Percentiles rank a stretch among this genome's conserved stretches.
Conservation (phyloP, 768 basidiomycete species). For the Omphalotus guepiniiformis region DNA sequence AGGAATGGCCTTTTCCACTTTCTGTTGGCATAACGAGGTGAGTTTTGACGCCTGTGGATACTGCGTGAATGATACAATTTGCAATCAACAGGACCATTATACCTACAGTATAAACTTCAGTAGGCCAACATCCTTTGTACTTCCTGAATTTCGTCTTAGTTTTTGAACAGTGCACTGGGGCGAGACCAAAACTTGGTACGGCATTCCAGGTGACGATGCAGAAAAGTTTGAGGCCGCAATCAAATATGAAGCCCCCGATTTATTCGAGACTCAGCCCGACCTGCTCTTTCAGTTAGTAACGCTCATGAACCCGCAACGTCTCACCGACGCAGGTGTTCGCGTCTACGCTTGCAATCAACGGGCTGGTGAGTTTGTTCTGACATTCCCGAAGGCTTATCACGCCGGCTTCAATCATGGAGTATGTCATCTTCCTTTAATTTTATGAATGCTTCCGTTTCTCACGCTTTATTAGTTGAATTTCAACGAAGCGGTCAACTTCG, state of each 20-base stretch:
- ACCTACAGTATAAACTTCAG: conserved; percentile 95
- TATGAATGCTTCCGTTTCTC: conserved; percentile 12
- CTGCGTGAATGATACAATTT: conserved; percentile 4
- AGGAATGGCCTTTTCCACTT: conserved; percentile 98
- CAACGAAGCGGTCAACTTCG: conserved; percentile 99
- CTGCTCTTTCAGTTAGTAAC: conserved; percentile 97
- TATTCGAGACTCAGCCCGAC: conserved; percentile 97
- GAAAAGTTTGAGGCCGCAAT: conserved; percentile 97
- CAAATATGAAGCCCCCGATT: conserved; percentile 90
- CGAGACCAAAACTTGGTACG: conserved; percentile 99
- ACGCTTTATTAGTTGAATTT: conserved; percentile 74
- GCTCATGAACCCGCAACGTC: conserved; percentile 89
- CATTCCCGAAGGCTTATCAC: conserved; percentile 97
- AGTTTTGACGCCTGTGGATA: conserved; percentile 15
- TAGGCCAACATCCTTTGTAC: conserved; percentile 35
- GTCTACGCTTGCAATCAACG: conserved; percentile 95
- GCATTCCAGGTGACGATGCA: conserved; percentile 92
- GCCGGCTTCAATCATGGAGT: conserved; percentile 99
- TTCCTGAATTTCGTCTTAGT: conserved; percentile 12
- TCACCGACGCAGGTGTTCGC: conserved; percentile 84
- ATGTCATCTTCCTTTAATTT: conserved; percentile 34
- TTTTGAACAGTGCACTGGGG: conserved; percentile 87
- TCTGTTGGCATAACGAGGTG: conserved; percentile 99
- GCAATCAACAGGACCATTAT: conserved; percentile 76
- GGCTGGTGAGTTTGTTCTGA: conserved; percentile 96